These are phyloP conservation scores for Fraxinus paxiana DNA, from an alignment of 305 asterid genomes.

Conservation along the genomic window DNA sequence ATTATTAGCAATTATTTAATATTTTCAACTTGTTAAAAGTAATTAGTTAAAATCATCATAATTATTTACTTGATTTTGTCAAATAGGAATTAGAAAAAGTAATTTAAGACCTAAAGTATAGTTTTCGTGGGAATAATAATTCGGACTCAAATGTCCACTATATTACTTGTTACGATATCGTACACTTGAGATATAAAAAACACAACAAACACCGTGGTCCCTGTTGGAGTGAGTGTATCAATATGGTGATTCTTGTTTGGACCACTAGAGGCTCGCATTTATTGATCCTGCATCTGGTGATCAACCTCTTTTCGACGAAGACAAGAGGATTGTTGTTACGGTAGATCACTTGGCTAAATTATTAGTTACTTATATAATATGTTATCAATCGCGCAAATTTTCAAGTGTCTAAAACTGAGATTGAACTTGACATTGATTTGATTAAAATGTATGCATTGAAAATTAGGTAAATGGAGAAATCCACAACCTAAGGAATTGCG, in stretches of 20 bases:
- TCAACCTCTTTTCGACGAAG: constrained; percentile 83
- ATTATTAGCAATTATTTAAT: no score
- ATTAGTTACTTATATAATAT: background rate
- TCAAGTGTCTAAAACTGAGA: background rate
- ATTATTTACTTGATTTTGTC: no score
- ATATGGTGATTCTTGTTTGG: constrained; percentile 62
- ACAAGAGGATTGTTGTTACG: constrained; percentile 67
- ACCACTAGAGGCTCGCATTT: constrained; percentile 88
- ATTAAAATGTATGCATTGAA: background rate
- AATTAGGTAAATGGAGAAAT: constrained; percentile 93
- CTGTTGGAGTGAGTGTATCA: constrained; percentile 90
- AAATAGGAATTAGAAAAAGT: no score
- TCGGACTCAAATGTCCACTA: no score
- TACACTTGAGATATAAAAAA: no score
- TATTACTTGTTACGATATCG: no score
- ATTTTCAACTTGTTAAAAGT: no score
- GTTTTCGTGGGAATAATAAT: no score
- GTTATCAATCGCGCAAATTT: background rate
- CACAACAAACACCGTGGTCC: constrained; percentile 67
- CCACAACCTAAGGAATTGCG: constrained; percentile 81
- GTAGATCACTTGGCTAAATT: constrained; percentile 24
- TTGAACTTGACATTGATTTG: background rate
- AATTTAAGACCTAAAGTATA: no score
- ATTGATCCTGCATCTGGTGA: constrained; percentile 97
- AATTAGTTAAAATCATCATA: no score